Evolutionary conservation across 345 rosid species (phyloP).

Genomic region (Hevea brasiliensis): DNA sequence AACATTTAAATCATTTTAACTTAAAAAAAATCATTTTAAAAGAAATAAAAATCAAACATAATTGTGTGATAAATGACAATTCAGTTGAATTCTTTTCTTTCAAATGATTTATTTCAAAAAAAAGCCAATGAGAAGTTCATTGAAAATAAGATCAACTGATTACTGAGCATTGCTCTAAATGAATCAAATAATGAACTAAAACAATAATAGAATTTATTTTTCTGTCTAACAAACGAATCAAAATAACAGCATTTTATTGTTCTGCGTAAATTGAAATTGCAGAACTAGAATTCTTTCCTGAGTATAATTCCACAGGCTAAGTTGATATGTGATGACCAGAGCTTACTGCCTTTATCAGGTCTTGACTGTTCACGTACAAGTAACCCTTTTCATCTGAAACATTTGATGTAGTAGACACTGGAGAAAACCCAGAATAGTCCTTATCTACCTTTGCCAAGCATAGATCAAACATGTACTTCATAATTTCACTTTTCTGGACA

Average conservation of each 20-base stretch:
- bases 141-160: too few relatives aligned
- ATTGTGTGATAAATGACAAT: too few relatives aligned
- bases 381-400: background rate
- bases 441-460: slow-evolving; percentile 37
- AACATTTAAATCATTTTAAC: too few relatives aligned
- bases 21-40: too few relatives aligned
- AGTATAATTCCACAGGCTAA: background rate
- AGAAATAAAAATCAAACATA: too few relatives aligned
- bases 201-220: background rate
- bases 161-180: background rate
- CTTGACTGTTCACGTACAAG: slow-evolving; percentile 13
- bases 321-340: background rate
- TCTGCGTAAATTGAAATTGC: background rate
- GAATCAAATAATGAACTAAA: background rate
- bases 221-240: background rate
- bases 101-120: too few relatives aligned
- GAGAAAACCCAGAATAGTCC: slow-evolving; percentile 37
- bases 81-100: too few relatives aligned
- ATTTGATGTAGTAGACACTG: slow-evolving; percentile 6
- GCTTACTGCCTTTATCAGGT: slow-evolving; percentile 13
- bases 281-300: background rate
- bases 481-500: slow-evolving; percentile 27
- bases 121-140: too few relatives aligned
- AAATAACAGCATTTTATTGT: background rate
- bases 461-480: slow-evolving; percentile 27